Evolutionary conservation across 2,329 filamentous ascomycete species (phyloP).

Genomic region (Penicillium occitanis): DNA sequence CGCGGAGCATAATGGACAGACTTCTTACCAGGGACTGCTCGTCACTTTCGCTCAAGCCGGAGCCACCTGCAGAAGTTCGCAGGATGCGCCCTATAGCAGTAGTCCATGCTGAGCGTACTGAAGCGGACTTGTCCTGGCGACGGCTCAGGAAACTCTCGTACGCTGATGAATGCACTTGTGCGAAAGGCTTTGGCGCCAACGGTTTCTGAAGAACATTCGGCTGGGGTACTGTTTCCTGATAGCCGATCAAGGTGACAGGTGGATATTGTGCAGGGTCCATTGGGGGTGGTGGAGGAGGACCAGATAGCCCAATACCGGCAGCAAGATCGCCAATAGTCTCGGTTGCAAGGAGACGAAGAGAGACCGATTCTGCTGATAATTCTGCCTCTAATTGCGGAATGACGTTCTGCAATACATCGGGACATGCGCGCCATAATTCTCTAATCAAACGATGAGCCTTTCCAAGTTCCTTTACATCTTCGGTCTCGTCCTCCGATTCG

Average conservation of each 20-base stretch:
- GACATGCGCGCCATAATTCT: slow-evolving; percentile 90
- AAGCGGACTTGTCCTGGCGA: slow-evolving; percentile 78
- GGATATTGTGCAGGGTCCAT: slow-evolving; percentile 85
- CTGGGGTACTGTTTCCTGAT: slow-evolving; percentile 51
- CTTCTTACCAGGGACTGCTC: slow-evolving; percentile 71
- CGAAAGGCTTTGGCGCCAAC: slow-evolving; percentile 84
- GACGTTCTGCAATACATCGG: slow-evolving; percentile 85
- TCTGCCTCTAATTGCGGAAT: slow-evolving; percentile 92
- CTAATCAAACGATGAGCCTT: slow-evolving; percentile 88
- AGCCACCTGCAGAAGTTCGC: slow-evolving; percentile 85
- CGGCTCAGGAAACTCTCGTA: slow-evolving; percentile 85
- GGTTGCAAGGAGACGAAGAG: slow-evolving; percentile 81
- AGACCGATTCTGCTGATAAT: slow-evolving; percentile 82
- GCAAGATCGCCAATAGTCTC: slow-evolving; percentile 95
- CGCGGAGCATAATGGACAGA: slow-evolving; percentile 77
- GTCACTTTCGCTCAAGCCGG: slow-evolving; percentile 80
- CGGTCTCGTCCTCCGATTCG: slow-evolving; percentile 69
- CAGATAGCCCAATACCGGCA: slow-evolving; percentile 87
- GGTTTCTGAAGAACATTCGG: slow-evolving; percentile 73
- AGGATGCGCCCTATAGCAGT: slow-evolving; percentile 81
- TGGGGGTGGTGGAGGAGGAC: slow-evolving; percentile 68
- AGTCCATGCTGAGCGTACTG: slow-evolving; percentile 83
- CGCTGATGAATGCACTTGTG: slow-evolving; percentile 72
- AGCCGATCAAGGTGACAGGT: slow-evolving; percentile 51
- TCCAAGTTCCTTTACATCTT: slow-evolving; percentile 80